Base-by-base conservation (phyloP, 257 asterid genomes). In the Parsonsia alboflavescens region DNA sequence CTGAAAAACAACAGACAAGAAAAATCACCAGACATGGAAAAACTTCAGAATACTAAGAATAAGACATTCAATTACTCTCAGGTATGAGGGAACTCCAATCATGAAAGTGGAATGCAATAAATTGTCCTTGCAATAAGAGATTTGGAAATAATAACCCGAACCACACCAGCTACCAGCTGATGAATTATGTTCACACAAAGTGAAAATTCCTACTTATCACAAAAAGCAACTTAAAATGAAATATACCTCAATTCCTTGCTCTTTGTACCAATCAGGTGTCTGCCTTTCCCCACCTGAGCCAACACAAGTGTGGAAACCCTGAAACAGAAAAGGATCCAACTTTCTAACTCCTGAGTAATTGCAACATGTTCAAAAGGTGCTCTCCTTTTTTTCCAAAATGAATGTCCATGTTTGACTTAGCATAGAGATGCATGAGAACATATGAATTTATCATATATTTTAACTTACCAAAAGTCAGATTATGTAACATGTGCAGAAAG, bases 291-390 rank as follows among this genome's bases (percentile, higher is more conserved):
- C 96, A 73, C 97, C 97, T 6, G 93, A 80, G 58, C 97, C 98
- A 71, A 93, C 98, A 82, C 97, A 91, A 52, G 98, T 93, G 80
- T 93, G 98, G 85, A 93, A 93, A 50, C 98, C 98, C 98, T 93
- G 75, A 68, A 81, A 76, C 28, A 73, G 73, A 65, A 80, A 68
- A 77, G 36, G 53, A 48, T 24, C 50, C 1, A 26, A 16, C 36
- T 71, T 62, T 6, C 73, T 41, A n/a, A n/a, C n/a, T n/a, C n/a
- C n/a, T 52, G 15, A 66, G 41, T 63, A 22, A 39, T 53, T 10
- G 21, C 8, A 46, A 19, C 6, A 53, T 21, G 24, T 5, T 15
- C 39, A 61, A 30, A 61, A 28, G 13, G 39, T 61, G 68, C 68
- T 36, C 9, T 59, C 12, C n/a, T n/a, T 59, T 41, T 26, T 59